A percentile compares a stretch with the other conserved stretches of the same genome.
Evolutionary conservation across 148 eudicot species (phyloP).

Genomic region (Fagopyrum esculentum): DNA sequence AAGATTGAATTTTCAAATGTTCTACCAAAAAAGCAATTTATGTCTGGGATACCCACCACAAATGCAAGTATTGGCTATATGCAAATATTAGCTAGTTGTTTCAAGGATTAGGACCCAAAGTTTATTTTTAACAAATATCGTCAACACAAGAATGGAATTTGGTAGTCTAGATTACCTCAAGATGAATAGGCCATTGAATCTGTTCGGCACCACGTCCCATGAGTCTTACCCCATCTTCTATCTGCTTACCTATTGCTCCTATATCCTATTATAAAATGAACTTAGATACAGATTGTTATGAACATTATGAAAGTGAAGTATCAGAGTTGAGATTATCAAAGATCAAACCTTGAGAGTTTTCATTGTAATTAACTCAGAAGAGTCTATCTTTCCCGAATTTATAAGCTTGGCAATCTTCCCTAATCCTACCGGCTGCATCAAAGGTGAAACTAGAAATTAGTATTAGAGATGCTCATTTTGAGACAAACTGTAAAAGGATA

Average conservation of each 20-base stretch:
- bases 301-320: background rate
- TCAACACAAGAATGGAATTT: background rate
- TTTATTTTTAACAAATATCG: background rate
- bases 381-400: constrained; percentile 92
- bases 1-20: background rate
- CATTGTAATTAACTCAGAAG: constrained; percentile 93
- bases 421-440: constrained; percentile 81
- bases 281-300: constrained; percentile 11
- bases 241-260: constrained; percentile 92
- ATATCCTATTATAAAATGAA: constrained; percentile 37
- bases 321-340: constrained; percentile 3
- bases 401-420: constrained; percentile 91
- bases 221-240: constrained; percentile 85
- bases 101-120: background rate
- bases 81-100: background rate
- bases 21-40: background rate
- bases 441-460: background rate
- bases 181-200: constrained; percentile 89
- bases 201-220: constrained; percentile 94
- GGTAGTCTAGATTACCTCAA: constrained; percentile 51
- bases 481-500: background rate
- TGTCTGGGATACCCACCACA: background rate
- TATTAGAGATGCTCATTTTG: background rate
- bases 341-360: constrained; percentile 77
- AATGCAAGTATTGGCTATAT: background rate